Evolutionary conservation across 176 grass and related monocot genomes (phyloP), one percentile per base, ranked within the genome.

Genomic region (Triticum urartu): DNA sequence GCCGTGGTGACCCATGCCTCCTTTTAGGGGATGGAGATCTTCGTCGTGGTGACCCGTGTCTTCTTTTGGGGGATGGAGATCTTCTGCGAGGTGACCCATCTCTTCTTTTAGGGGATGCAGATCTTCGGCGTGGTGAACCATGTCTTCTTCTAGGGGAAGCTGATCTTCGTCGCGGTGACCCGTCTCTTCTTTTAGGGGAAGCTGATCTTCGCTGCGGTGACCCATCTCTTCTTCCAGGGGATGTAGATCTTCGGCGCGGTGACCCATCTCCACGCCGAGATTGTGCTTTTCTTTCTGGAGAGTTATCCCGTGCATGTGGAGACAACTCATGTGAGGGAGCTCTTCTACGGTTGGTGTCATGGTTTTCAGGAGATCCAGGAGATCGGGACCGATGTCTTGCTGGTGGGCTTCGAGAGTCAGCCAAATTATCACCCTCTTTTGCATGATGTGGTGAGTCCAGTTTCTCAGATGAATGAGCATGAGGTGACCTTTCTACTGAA

Each of bases 341-440:
- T 85, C 68, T 91, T 84, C 92, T 91, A 62, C 47, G 77, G 35
- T 81, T 81, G 3, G 50, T 15, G 58, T 81, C 78, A 88, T 6
- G 72, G 20, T 91, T 95, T 87, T 93, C 86, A 91, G 82, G 69
- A 89, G 93, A 86, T 43, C 54, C 86, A 93, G 82, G 69, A 89
- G 93, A 84, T 43, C 28, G 77, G 64, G 91, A 87, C 24, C 5
- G 68, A 3, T 10, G 67, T 52, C 86, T 90, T 86, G 61, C 56
- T 47, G 75, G 66, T 68, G 88, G 86, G 62, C 86, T 93, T 86
- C 7, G 65, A 79, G 89, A 88, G 76, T 10, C 61, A 83, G 73
- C 33, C 79, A 85, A 65, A 83, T 90, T 86, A 78, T 11, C 39
- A 72, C 68, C 58, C 47, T 77, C 78, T 66, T 89, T 80, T 42